Evolutionary conservation across 345 rosid genomes (phyloP), one percentile per base, ranked within the genome.

Genomic region (Hibiscus syriacus): DNA sequence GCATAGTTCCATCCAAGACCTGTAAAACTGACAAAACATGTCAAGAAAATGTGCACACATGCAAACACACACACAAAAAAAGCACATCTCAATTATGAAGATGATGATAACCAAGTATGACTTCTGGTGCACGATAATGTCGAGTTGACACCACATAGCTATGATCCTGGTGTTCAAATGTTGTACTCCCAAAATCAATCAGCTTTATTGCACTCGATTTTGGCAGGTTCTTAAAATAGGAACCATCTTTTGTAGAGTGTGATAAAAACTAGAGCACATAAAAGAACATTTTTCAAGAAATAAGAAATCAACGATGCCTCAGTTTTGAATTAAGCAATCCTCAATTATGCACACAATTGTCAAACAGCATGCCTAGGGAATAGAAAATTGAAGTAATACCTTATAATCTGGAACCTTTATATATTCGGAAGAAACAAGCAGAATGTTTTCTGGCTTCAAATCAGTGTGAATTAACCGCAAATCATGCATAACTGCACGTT

Each of bases 1-100:
- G 96, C 85, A 81, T 87, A 87, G 63, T 87, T 87, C 96, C 92
- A 89, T 74, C 96, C 92, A 65, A 89, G 74, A 49, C 96, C 96
- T 89, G 77, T 49, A 41, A 65, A 64, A 59, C 53, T 6, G 23
- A 53, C 2, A 26, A 25, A 34, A 39, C 17, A 70, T 19, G 58
- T 32, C 62, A 22, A 60, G 11, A 34, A 67, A 70, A 71, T 4
- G 26, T 50, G 23, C 60, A 58, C 34, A 32, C 2, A 27, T 4
- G 64, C 20, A 25, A 55, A 12, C 13, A 55, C 10, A 9, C 39
- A 69, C 23, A 43, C 13, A n/a, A 5, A 17, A 43, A 6, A 10
- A 41, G 54, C 13, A 16, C 27, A 25, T 20, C 17, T 6, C 29
- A 71, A 72, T n/a, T 32, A 36, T 17, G 70, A 55, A 19, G 61